These are phyloP conservation scores for Lolium multiflorum DNA, from an alignment of 176 grass and related monocot species.

Conservation along the genomic window DNA sequence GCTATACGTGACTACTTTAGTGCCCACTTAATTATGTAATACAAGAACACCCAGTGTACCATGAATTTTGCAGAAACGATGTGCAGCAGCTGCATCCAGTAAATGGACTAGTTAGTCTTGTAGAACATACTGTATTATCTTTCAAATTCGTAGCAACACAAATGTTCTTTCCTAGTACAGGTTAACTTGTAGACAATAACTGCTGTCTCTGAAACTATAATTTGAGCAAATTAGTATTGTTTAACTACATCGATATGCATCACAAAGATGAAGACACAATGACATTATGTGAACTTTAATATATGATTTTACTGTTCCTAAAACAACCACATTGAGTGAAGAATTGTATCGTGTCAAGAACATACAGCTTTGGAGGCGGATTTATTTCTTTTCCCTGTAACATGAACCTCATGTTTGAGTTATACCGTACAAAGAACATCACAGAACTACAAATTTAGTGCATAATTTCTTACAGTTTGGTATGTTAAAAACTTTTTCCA, in stretches of 20 bases:
- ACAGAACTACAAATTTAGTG: neutral
- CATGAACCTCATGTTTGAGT: neutral
- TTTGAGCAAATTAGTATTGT: neutral
- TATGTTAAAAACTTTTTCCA: neutral
- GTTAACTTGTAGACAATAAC: neutral
- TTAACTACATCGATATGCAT: neutral
- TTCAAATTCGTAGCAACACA: neutral
- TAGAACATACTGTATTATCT: neutral
- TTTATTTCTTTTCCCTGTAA: neutral
- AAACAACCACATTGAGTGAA: neutral
- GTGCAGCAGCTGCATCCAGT: neutral
- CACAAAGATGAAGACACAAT: neutral
- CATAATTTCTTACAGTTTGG: neutral
- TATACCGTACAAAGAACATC: constrained; percentile 1
- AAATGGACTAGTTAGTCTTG: neutral
- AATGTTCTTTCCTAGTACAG: neutral
- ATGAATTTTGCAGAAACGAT: neutral
- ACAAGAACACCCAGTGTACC: neutral
- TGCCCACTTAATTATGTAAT: neutral
- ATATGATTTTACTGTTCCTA: neutral
- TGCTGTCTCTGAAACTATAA: neutral
- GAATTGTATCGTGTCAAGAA: neutral
- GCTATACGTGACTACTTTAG: neutral
- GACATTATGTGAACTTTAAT: neutral
- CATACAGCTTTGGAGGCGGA: neutral